Conservation (phyloP, 2,329 filamentous ascomycete species). For the Fusarium chaquense region DNA sequence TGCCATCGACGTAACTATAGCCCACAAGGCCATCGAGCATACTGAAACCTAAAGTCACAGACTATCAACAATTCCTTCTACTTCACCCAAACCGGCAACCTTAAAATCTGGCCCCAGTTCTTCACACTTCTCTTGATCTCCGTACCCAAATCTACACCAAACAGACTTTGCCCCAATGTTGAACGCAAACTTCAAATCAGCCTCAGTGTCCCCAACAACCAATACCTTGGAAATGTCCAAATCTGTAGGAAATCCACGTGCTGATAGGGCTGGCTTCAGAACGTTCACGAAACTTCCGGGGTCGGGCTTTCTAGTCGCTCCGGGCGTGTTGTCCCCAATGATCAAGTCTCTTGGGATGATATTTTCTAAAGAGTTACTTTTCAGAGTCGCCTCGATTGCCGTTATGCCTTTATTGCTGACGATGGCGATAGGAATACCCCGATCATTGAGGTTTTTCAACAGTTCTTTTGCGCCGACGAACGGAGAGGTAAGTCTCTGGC, state of each 20-base stretch:
- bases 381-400: neutral
- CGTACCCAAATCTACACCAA: conserved; percentile 28
- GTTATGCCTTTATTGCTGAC: conserved; percentile 15
- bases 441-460: fast-evolving
- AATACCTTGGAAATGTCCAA: neutral
- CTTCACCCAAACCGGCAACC: neutral
- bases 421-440: fast-evolving
- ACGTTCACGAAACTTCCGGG: conserved; percentile 6
- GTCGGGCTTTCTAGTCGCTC: conserved; percentile 7
- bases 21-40: neutral
- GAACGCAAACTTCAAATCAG: neutral
- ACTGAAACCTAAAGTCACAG: neutral
- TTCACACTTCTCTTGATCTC: conserved; percentile 4
- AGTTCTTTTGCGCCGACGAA: neutral
- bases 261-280: neutral
- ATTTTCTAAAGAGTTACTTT: neutral
- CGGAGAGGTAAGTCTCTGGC: neutral
- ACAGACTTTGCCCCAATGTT: conserved; percentile 22
- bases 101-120: neutral
- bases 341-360: neutral
- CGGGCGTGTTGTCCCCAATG: conserved; percentile 12
- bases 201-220: conserved; percentile 11
- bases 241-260: fast-evolving
- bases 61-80: neutral
- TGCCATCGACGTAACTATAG: too few relatives aligned